Base-by-base conservation (phyloP, 495 filamentous ascomycete genomes). In the Xylaria castorea region DNA sequence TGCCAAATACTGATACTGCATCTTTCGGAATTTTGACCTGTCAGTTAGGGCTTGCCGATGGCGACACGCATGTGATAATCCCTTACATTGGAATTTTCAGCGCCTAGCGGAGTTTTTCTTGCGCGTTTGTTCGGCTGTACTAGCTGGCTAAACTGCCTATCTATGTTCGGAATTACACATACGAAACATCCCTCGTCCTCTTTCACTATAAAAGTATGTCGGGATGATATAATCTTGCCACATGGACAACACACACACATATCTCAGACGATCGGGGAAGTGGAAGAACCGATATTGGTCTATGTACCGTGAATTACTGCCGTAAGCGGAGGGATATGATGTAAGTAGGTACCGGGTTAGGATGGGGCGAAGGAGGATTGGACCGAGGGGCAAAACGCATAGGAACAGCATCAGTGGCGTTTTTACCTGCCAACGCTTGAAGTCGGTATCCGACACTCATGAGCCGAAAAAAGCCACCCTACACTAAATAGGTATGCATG, bases 171-270 rank as follows among this genome's bases (percentile, higher is more conserved):
- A 34, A 32, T 8, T 60, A 60, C 32, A 36, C 53, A 61, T 36
- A 16, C 58, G 58, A 61, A 61, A 61, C 58, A 38, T 57, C 27
- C 53, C 25, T 57, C 25, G 7, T 38, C 25, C 38, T 61, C 25
- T 12, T 51, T 34, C n/a, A 16, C 55, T 20, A 60, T n/a, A 32
- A 1, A 8, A 16, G 16, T 22, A 1, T 61, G n/a, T 16, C 3
- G 20, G 58, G 58, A 38, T 61, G 58, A 61, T 32, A 61, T 61
- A 61, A 61, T 22, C 32, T 61, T 38, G 58, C 58, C 58, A 61
- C 58, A 34, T 34, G 30, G 57, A 60, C 57, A 22, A 60, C 50
- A 53, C 44, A 55, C 51, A 55, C 11, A 20, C 55, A 18, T 30
- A 2, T n/a, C 55, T 60, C 4, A 60, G 55, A 11, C 25, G 7